Conservation (phyloP, 768 basidiomycete genomes). For the Tylopilus vinaceipallidus region DNA sequence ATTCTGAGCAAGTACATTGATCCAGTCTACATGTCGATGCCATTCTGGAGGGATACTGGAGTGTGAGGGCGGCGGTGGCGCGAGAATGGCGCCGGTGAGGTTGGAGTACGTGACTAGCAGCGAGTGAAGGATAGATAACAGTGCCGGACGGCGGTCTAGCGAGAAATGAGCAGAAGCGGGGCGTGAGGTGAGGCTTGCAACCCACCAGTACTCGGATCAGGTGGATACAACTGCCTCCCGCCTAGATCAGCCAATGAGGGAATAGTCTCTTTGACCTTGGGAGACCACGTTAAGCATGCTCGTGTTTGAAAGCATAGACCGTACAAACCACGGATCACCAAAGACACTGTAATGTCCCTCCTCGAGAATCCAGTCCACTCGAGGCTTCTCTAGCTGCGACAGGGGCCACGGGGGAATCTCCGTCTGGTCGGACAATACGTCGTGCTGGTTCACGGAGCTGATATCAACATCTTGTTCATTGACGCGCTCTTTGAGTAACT, state of each 20-base stretch:
- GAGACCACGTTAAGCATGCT: constrained; percentile 15
- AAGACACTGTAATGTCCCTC: constrained; percentile 80
- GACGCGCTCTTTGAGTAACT: constrained; percentile 55
- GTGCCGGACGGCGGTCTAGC: constrained; percentile 74
- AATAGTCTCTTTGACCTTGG: constrained; percentile 77
- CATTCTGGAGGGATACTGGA: constrained; percentile 58
- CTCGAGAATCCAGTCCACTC: constrained; percentile 88
- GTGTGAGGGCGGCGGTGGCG: constrained; percentile 55
- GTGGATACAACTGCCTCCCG: constrained; percentile 76
- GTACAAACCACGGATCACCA: constrained; percentile 89
- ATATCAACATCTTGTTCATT: constrained; percentile 36
- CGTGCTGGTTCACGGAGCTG: constrained; percentile 51
- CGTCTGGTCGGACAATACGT: constrained; percentile 63
- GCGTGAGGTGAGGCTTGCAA: background rate
- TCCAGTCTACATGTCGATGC: constrained; percentile 77
- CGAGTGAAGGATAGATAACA: constrained; percentile 69
- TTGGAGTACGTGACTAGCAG: constrained; percentile 78
- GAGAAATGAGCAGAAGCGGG: constrained; percentile 4
- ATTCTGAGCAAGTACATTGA: constrained; percentile 77
- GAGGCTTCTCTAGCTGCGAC: constrained; percentile 75
- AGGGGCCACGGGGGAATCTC: constrained; percentile 81
- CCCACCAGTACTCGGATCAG: constrained; percentile 67
- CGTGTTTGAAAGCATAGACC: constrained; percentile 27
- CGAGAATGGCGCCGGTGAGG: constrained; percentile 65
- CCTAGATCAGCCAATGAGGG: constrained; percentile 81